Evolutionary conservation across 306 rosid species (phyloP).

Genomic region (Trifolium dubium): DNA sequence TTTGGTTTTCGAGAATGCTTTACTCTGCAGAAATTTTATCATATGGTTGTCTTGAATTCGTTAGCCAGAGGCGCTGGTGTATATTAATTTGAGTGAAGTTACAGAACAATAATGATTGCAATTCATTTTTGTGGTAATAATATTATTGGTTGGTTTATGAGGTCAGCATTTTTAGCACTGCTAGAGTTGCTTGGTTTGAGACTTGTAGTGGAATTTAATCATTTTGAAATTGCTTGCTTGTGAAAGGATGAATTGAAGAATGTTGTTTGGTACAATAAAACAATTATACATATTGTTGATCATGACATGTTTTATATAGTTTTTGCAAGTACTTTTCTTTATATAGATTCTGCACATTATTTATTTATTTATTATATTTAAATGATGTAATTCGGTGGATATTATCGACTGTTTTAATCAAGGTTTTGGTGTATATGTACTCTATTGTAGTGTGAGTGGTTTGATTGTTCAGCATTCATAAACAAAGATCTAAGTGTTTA

Average conservation of each 20-base stretch:
- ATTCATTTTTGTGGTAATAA: slow-evolving; percentile 40
- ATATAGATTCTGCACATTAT: slow-evolving; percentile 1
- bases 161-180: slow-evolving; percentile 21
- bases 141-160: slow-evolving; percentile 35
- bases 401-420: slow-evolving; percentile 17
- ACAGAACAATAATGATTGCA: slow-evolving; percentile 26
- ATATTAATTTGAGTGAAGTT: slow-evolving; percentile 39
- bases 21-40: slow-evolving; percentile 25
- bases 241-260: slow-evolving; percentile 29
- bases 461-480: no score
- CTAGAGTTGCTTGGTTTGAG: slow-evolving; percentile 37
- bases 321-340: neutral
- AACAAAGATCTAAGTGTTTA: no score
- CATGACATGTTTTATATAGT: slow-evolving; percentile 5
- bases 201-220: slow-evolving; percentile 9
- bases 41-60: slow-evolving; percentile 10
- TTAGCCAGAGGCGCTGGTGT: slow-evolving; percentile 30
- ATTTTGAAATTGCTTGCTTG: slow-evolving; percentile 30
- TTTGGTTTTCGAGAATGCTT: slow-evolving; percentile 30
- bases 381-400: no score
- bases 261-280: slow-evolving; percentile 27
- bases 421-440: slow-evolving; percentile 14
- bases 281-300: neutral
- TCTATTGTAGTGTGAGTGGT: no score
- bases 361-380: neutral